Conservation (phyloP, 805 yeast species). For the Saccharomycopsis oosterbeekiorum region DNA sequence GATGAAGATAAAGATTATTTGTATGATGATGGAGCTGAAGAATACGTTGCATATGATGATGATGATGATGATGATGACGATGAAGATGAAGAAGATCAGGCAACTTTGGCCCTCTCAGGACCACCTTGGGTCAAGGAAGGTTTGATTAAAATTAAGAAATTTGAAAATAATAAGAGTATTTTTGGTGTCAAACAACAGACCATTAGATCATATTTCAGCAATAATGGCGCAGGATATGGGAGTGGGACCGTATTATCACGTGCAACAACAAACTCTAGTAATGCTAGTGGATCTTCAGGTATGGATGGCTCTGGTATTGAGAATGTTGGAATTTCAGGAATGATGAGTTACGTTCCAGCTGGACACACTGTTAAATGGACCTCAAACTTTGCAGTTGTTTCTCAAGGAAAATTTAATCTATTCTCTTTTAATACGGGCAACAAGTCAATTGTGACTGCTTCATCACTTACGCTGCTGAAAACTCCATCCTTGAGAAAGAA, state of each 20-base stretch:
- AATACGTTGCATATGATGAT: not conserved
- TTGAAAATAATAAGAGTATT: slow-evolving; percentile 14
- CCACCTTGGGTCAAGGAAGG: slow-evolving; percentile 79
- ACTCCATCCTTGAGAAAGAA: slow-evolving; percentile 12
- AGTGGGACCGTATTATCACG: not conserved
- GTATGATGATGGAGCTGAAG: not conserved
- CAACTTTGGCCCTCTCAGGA: slow-evolving; percentile 54
- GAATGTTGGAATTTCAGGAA: not conserved
- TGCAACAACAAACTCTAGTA: slow-evolving; percentile 17
- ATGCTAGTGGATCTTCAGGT: slow-evolving; percentile 19
- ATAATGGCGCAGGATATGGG: slow-evolving; percentile 1
- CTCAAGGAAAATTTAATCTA: slow-evolving; percentile 53
- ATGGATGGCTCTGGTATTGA: not conserved
- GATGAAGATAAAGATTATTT: not conserved
- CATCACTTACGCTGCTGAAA: slow-evolving; percentile 10
- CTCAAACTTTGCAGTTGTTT: slow-evolving; percentile 54
- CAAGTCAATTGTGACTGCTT: slow-evolving; percentile 4
- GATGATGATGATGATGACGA: slow-evolving; percentile 18
- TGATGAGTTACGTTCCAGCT: not conserved
- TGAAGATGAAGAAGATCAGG: slow-evolving; percentile 40
- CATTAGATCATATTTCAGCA: slow-evolving; percentile 5
- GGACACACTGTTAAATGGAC: slow-evolving; percentile 27
- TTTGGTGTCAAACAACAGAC: slow-evolving; percentile 8
- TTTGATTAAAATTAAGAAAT: slow-evolving; percentile 30
- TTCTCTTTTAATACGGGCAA: slow-evolving; percentile 36